Evolutionary conservation across 2,329 filamentous ascomycete species (phyloP).

Genomic region (Trichophyton verrucosum): DNA sequence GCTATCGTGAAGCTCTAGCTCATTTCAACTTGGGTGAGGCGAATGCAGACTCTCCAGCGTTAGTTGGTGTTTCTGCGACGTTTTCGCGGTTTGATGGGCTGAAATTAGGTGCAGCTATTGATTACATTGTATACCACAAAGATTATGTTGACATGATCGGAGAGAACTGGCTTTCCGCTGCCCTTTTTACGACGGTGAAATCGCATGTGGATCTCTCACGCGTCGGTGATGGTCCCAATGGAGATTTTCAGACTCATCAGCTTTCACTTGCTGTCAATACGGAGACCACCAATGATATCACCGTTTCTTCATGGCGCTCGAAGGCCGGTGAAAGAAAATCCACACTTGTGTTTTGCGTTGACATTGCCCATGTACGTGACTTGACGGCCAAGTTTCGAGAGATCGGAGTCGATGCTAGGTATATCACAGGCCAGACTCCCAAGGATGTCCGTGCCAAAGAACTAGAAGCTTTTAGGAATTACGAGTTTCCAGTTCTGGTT

Average conservation of each 20-base stretch:
- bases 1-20: constrained; percentile 62
- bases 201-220: constrained; percentile 66
- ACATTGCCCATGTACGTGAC: constrained; percentile 65
- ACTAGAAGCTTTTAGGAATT: constrained; percentile 61
- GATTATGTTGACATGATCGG: constrained; percentile 70
- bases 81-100: constrained; percentile 72
- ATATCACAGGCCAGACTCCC: constrained; percentile 71
- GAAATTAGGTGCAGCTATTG: constrained; percentile 69
- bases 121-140: constrained; percentile 93
- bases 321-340: constrained; percentile 64
- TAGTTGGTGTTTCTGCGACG: constrained; percentile 84
- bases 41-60: constrained; percentile 43
- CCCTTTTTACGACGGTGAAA: constrained; percentile 86
- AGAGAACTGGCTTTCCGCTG: constrained; percentile 81
- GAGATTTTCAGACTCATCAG: constrained; percentile 69
- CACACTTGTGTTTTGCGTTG: constrained; percentile 88
- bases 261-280: constrained; percentile 78
- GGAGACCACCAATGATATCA: constrained; percentile 64
- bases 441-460: constrained; percentile 54
- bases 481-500: constrained; percentile 72
- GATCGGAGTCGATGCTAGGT: constrained; percentile 69
- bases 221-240: constrained; percentile 51
- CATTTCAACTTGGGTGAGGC: constrained; percentile 57
- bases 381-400: constrained; percentile 65
- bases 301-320: constrained; percentile 72